Evolutionary conservation across 1,284 basidiomycete species (phyloP).

Genomic region (Phylloporus sp.): DNA sequence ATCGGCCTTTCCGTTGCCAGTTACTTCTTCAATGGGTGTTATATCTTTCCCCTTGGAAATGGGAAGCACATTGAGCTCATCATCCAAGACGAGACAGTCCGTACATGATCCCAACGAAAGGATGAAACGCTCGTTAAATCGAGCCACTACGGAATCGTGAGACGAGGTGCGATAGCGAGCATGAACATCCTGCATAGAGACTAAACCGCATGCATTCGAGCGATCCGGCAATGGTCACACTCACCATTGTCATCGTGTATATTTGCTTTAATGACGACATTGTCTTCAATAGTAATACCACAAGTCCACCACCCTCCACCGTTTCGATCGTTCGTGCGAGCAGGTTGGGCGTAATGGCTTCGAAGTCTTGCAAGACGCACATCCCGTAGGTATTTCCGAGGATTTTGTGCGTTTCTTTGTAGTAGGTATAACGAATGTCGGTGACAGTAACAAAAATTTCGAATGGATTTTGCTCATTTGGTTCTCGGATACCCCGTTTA

Average conservation of each 20-base stretch:
- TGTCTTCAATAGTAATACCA: slow-evolving; percentile 92
- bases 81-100: slow-evolving; percentile 94
- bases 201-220: slow-evolving; percentile 4
- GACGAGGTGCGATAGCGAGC: slow-evolving; percentile 91
- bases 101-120: slow-evolving; percentile 90
- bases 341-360: slow-evolving; percentile 97
- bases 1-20: slow-evolving; percentile 59
- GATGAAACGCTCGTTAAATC: slow-evolving; percentile 99
- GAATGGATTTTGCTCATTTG: slow-evolving; percentile 96
- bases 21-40: slow-evolving; percentile 66
- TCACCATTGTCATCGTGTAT: slow-evolving; percentile 96
- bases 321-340: slow-evolving; percentile 98
- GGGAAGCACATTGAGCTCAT: slow-evolving; percentile 97
- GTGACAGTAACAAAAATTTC: slow-evolving; percentile 99
- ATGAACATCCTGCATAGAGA: slow-evolving; percentile 82
- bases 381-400: slow-evolving; percentile 98
- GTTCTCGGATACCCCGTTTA: slow-evolving; percentile 92
- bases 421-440: slow-evolving; percentile 97
- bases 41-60: slow-evolving; percentile 98
- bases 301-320: slow-evolving; percentile 95
- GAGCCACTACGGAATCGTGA: slow-evolving; percentile 88
- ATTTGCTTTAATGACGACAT: slow-evolving; percentile 95
- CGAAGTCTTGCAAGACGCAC: slow-evolving; percentile 97
- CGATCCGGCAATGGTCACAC: slow-evolving; percentile 33
- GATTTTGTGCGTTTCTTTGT: slow-evolving; percentile 96